Percentiles rank a stretch among this genome's conserved stretches.
These are phyloP conservation scores for Phytopythium helicoides DNA, from an alignment of 352 stramenopile species.

Conservation along the genomic window DNA sequence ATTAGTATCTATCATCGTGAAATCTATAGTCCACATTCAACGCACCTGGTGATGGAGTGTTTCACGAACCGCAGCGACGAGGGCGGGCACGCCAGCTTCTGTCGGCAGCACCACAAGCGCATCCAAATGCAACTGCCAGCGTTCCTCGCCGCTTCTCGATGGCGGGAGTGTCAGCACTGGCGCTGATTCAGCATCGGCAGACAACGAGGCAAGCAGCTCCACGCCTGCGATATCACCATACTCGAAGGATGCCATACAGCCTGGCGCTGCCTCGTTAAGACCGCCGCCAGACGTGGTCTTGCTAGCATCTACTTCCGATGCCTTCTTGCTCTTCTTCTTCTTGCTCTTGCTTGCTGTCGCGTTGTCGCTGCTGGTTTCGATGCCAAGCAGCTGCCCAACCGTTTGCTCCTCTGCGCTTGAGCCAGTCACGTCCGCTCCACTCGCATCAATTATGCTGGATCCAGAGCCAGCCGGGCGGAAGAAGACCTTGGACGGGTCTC, in stretches of 20 bases:
- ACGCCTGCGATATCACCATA: constrained; percentile 52
- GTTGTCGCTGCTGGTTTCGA: constrained; percentile 14
- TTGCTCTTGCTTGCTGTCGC: constrained; percentile 27
- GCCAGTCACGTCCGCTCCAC: constrained; percentile 22
- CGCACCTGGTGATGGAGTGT: too few relatives aligned
- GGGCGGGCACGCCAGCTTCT: constrained; percentile 9
- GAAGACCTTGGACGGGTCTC: constrained; percentile 19
- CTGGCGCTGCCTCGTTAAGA: not conserved
- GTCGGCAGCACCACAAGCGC: constrained; percentile 36
- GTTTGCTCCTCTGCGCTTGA: constrained; percentile 5
- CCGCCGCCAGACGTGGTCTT: not conserved
- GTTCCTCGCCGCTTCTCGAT: constrained; percentile 3
- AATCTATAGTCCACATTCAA: too few relatives aligned
- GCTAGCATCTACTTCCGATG: constrained; percentile 7
- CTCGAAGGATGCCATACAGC: constrained; percentile 39
- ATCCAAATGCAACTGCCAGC: constrained; percentile 31
- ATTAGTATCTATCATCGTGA: too few relatives aligned
- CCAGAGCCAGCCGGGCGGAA: constrained; percentile 28
- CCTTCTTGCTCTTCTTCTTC: constrained; percentile 16
- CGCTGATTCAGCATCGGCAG: constrained; percentile 10
- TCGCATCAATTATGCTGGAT: constrained; percentile 26
- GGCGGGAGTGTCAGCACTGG: constrained; percentile 38
- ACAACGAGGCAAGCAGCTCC: constrained; percentile 42
- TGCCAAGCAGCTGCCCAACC: constrained; percentile 8
- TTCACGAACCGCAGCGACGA: constrained; percentile 17